Evolutionary conservation across 1,284 basidiomycete species (phyloP).

Genomic region (Polyporus tsugae): DNA sequence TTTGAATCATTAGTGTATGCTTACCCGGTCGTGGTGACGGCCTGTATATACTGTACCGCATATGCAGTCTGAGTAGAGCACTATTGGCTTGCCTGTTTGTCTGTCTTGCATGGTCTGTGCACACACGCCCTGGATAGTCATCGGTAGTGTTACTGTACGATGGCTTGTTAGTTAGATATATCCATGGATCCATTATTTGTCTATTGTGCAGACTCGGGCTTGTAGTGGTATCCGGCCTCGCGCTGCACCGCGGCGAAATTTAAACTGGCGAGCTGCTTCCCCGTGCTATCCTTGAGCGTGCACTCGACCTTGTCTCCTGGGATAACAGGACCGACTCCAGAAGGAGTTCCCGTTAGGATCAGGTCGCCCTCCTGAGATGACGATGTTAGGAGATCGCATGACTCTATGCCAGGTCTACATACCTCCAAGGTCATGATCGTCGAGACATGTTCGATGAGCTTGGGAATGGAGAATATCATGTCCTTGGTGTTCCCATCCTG

Average conservation of each 20-base stretch:
- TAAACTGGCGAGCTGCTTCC: slow-evolving; percentile 69
- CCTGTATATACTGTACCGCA: slow-evolving; percentile 2
- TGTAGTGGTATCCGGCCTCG: slow-evolving; percentile 73
- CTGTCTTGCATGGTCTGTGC: not conserved
- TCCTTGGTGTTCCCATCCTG: slow-evolving; percentile 88
- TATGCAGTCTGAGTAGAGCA: slow-evolving; percentile 3
- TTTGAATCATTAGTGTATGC: slow-evolving; percentile 22
- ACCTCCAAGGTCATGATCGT: slow-evolving; percentile 97
- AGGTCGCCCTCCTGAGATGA: slow-evolving; percentile 84
- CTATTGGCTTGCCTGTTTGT: not conserved
- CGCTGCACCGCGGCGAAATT: slow-evolving; percentile 74
- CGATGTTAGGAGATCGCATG: not conserved
- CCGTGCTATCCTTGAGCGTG: slow-evolving; percentile 66
- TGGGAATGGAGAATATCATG: slow-evolving; percentile 95
- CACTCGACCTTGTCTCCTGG: slow-evolving; percentile 87
- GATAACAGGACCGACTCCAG: slow-evolving; percentile 84
- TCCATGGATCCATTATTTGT: slow-evolving; percentile 8
- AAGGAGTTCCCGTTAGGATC: slow-evolving; percentile 89
- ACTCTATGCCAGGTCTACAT: slow-evolving; percentile 36
- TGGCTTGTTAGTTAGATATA: slow-evolving; percentile 22
- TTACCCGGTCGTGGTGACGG: slow-evolving; percentile 6
- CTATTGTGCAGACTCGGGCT: slow-evolving; percentile 23
- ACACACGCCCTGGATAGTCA: slow-evolving; percentile 8
- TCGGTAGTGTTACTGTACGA: slow-evolving; percentile 24
- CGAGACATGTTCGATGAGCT: slow-evolving; percentile 91